Base-by-base conservation (phyloP, 1,139 yeast genomes). In the Pichia sp. region DNA sequence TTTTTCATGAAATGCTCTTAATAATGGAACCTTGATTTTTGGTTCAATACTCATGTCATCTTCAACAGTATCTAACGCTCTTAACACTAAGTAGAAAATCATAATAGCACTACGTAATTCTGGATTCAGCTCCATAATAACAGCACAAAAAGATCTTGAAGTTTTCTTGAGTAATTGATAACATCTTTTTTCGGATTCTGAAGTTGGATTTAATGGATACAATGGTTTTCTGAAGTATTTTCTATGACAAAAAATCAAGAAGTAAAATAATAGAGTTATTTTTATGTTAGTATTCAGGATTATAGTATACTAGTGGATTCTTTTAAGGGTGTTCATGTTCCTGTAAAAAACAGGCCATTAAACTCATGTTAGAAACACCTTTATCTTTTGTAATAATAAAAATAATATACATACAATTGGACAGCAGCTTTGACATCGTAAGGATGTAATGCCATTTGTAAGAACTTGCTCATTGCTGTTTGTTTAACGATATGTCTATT, bases 51-150 rank as follows among this genome's bases (percentile, higher is more conserved):
- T 76, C 95, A 90, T 92, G 63, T 94, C 99, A 67, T 94, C 99
- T 66, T 94, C 99, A 50, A 94, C 76, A 2, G 99, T 94, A 64
- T 94, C 99, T 60, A 94, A 76, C 0, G 96, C 98, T 53, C 99
- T 77, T 57, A 92, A 71, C 27, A 89, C 76, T 53, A 92, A 69
- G 67, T 92, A 92, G 67, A 94, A 92, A 7, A 92, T 54, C 89
- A 81, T 82, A 46, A 87, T 77, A 0, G 85, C 86, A 57, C 82
- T 82, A 55, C 96, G 78, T 56, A 94, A 71, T 61, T 89, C 96
- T 0, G 97, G 97, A 63, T 88, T 86, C 53, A 92, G 75, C 65
- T 92, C 97, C 71, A 78, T 76, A 60, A 92, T 92, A 34, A 92
- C 99, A 0, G 96, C 86, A 16, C 86, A 90, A 65, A 92, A 92